Evolutionary conservation across 1,284 basidiomycete genomes (phyloP), one percentile per base, ranked within the genome.

Genomic region (Grifola frondosa): DNA sequence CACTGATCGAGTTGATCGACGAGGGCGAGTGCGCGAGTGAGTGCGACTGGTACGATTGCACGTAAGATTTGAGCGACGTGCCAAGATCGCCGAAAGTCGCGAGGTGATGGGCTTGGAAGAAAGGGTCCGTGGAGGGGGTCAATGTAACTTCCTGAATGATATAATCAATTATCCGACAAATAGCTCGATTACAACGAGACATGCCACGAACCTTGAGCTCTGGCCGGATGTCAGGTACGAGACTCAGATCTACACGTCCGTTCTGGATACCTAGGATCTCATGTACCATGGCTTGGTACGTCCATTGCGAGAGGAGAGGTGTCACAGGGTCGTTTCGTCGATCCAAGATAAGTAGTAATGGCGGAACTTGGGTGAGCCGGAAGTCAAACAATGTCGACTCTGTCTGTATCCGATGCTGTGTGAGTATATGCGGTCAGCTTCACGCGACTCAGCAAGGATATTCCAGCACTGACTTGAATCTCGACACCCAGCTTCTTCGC

Each of bases 221-320:
- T 17, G 89, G 81, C 36, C 79, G 72, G 43, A 96, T 87, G 54
- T 92, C 94, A 13, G 91, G 90, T n/a, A 94, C 89, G 46, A 84
- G 73, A 42, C 78, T 81, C 30, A 96, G 70, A 60, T 90, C 85
- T 6, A 99, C 94, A 35, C 97, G 80, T 13, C 95, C 96, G 62
- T 98, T 98, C 54, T 89, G 85, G 46, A 99, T 97, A 1, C 91
- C 91, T 9, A 99, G 70, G 10, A 97, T 73, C 64, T 99, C 97
- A 60, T 99, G 97, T 0, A 98, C 96, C 96, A 99, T 98, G 1
- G 97, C 97, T 65, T 99, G 96, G 68, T 99, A 99, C 11, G 97
- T 99, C 97, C 97, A 99, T 65, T 97, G 97, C 1, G 91, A 91
- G 21, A 99, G 75, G n/a, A 99, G 69, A 4, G 97, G 97, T 0